Conservation (phyloP, 768 basidiomycete species). For the Leccinum longicurvipes region DNA sequence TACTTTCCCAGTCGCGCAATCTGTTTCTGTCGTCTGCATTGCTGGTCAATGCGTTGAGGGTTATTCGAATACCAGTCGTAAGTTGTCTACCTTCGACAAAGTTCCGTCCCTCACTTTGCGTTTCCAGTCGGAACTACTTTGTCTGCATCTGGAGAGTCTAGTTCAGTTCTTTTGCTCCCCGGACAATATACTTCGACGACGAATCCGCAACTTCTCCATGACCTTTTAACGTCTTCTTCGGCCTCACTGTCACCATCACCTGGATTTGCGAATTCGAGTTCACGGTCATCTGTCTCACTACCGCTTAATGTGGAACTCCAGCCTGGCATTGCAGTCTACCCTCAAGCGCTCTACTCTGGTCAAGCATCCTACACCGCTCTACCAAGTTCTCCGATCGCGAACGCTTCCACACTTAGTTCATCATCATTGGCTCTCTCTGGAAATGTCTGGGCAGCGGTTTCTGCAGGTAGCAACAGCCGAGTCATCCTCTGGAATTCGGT, state of each 20-base stretch:
- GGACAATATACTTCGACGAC: conserved; percentile 73
- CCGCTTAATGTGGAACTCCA: conserved; percentile 67
- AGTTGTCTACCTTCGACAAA: conserved; percentile 32
- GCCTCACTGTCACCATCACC: conserved; percentile 54
- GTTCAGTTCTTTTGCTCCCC: conserved; percentile 63
- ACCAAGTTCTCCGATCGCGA: conserved; percentile 45
- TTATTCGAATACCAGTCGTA: conserved; percentile 64
- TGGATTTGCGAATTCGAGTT: conserved; percentile 61
- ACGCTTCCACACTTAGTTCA: conserved; percentile 47
- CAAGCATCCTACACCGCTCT: conserved; percentile 57
- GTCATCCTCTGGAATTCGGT: conserved; percentile 77
- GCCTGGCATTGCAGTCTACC: conserved; percentile 66
- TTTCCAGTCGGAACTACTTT: conserved; percentile 66
- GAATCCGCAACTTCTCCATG: conserved; percentile 68
- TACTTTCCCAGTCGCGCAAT: conserved; percentile 47
- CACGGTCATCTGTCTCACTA: conserved; percentile 44
- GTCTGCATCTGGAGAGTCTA: conserved; percentile 50
- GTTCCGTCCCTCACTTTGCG: conserved; percentile 12
- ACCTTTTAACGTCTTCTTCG: conserved; percentile 61
- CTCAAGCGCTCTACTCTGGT: conserved; percentile 62
- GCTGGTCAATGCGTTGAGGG: conserved; percentile 88
- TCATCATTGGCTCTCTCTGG: conserved; percentile 66
- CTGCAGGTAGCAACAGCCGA: conserved; percentile 51
- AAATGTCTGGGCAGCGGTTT: conserved; percentile 66
- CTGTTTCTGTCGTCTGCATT: conserved; percentile 70